Conservation (phyloP, 2,329 filamentous ascomycete genomes). For the Xylariales sp. region DNA sequence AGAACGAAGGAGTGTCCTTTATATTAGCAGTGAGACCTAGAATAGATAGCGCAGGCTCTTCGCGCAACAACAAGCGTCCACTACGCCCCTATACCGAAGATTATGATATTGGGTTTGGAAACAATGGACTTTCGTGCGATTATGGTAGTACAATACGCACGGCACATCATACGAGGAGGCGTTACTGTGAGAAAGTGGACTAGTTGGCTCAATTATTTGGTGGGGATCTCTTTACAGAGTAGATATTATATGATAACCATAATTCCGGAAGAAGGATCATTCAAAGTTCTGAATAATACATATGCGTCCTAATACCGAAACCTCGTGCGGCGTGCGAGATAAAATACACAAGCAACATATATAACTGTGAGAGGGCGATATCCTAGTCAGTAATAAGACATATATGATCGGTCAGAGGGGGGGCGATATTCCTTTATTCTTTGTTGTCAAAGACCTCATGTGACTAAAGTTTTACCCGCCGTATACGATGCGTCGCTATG, state of each 20-base stretch:
- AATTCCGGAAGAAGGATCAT: slow-evolving; percentile 1
- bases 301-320: background rate
- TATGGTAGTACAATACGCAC: slow-evolving; percentile 22
- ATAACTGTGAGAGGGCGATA: background rate
- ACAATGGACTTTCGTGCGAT: slow-evolving; percentile 12
- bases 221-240: background rate
- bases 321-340: slow-evolving; percentile 9
- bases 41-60: no score
- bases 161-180: slow-evolving; percentile 24
- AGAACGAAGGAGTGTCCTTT: no score
- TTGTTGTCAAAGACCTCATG: background rate
- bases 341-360: background rate
- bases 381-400: background rate
- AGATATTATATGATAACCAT: slow-evolving; percentile 5
- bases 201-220: background rate
- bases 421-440: background rate
- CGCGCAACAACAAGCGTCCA: no score
- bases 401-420: background rate
- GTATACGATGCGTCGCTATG: background rate
- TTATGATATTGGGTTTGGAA: background rate
- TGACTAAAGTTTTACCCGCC: background rate
- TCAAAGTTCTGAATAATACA: background rate
- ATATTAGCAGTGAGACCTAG: no score
- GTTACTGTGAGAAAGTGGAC: slow-evolving; percentile 11
- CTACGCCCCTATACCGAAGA: no score